These are phyloP conservation scores for Aegle marmelos DNA, from an alignment of 345 rosid genomes.

Conservation along the genomic window DNA sequence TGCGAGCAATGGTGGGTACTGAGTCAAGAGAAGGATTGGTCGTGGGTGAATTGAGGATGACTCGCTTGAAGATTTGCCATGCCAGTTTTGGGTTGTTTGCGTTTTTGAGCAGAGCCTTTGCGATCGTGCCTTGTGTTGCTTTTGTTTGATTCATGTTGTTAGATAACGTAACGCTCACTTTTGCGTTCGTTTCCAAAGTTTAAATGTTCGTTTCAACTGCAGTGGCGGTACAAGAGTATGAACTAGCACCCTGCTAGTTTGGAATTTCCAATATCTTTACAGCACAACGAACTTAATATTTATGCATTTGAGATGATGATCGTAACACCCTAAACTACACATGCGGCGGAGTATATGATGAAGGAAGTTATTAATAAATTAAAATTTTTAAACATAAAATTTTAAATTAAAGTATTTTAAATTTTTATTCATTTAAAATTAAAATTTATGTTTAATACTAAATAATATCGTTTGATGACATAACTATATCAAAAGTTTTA, in stretches of 20 bases:
- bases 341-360: too few species aligned
- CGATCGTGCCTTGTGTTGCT: conserved; percentile 46
- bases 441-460: too few species aligned
- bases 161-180: background rate
- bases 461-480: too few species aligned
- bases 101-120: conserved; percentile 60
- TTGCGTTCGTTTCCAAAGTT: background rate
- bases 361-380: too few species aligned
- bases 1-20: conserved; percentile 53
- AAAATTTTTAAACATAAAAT: too few species aligned
- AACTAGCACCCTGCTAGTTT: too few species aligned
- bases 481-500: too few species aligned
- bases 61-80: conserved; percentile 81
- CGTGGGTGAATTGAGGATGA: conserved; percentile 41
- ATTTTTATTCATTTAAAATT: too few species aligned
- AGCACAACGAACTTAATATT: background rate
- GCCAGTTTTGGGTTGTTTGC: conserved; percentile 65
- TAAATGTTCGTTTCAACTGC: background rate
- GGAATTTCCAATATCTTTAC: background rate
- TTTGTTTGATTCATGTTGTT: conserved; percentile 47
- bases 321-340: too few species aligned
- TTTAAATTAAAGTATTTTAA: too few species aligned
- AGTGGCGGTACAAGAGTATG: too few species aligned
- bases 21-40: conserved; percentile 30
- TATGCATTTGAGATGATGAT: background rate